These are phyloP conservation scores for Aspergillus caelatus DNA, from an alignment of 2,329 filamentous ascomycete species.

Conservation along the genomic window DNA sequence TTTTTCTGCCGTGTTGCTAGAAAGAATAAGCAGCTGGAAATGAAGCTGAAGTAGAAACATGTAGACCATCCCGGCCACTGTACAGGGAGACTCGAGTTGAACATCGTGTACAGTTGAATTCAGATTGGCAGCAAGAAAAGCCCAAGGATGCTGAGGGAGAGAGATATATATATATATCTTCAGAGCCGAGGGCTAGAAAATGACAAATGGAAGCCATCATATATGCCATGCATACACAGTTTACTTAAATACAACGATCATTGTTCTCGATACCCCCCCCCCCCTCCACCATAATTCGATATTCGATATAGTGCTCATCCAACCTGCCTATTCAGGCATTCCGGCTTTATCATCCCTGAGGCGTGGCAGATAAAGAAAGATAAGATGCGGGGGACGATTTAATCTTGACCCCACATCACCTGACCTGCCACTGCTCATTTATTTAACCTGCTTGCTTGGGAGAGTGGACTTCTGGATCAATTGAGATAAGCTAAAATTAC, in stretches of 20 bases:
- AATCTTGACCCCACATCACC: background rate
- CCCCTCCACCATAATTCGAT: background rate
- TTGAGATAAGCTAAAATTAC: too few relatives aligned
- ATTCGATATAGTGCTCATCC: background rate
- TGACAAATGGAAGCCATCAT: background rate
- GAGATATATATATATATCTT: background rate
- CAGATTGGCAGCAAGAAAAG: background rate
- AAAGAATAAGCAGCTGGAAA: background rate
- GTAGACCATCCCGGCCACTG: background rate
- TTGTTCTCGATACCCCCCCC: background rate
- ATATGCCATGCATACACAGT: background rate
- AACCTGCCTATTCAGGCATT: background rate
- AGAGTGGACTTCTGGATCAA: too few relatives aligned
- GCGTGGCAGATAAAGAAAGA: background rate
- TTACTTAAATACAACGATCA: background rate
- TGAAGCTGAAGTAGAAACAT: background rate
- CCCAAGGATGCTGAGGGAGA: fast-evolving
- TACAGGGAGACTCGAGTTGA: background rate
- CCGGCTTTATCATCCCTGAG: background rate
- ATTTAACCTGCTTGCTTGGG: background rate
- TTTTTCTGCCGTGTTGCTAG: background rate
- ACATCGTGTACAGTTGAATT: background rate
- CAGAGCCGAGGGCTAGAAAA: background rate
- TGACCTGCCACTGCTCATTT: background rate
- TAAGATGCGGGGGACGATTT: background rate